Base-by-base conservation (phyloP, 768 basidiomycete species). In the Naganishia vaughanmartiniae region DNA sequence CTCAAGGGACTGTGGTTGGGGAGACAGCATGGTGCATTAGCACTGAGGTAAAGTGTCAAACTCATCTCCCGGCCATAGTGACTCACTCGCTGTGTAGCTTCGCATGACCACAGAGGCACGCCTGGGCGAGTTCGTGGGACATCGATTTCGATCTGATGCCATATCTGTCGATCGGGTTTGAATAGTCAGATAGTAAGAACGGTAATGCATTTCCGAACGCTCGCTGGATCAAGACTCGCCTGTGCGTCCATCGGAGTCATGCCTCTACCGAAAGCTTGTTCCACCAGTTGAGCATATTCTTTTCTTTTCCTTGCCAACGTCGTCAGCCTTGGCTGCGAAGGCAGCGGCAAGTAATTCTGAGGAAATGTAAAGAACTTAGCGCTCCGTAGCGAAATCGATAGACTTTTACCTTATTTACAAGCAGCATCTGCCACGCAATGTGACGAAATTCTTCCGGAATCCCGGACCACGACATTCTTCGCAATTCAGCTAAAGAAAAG, bases 121-220 rank as follows among this genome's bases (percentile, higher is more conserved):
- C 94, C 93, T 21, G 96, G 94, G 60, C 94, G 83, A 46, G 96
- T 99, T 66, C 96, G 85, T 14, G 96, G 96, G 7, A 97, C 95
- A 77, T 99, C 96, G 71, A 97, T 98, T 78, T 93, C 92, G 75
- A 98, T 98, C 81, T 99, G 96, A 82, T 98, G 96, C 96, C 96
- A 98, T 78, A 98, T 95, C 81, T 92, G 55, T 7, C 14, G 14
- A 12, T 0, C 6, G 15, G 21, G 21, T 15, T n/a, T 0, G 39
- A 12, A 54, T 4, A 9, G 58, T 60, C 42, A 39, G 26, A 39
- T 12, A 56, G 33, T 24, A n/a, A 51, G 4, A 51, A 17, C 15
- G 21, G 6, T 17, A 5, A 10, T 5, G 46, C 48, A 26, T n/a
- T 7, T 36, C 6, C 7, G 68, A 19, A 36, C 28, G 21, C 1